Conservation (phyloP, 257 asterid species). For the Ligustrum vulgare region DNA sequence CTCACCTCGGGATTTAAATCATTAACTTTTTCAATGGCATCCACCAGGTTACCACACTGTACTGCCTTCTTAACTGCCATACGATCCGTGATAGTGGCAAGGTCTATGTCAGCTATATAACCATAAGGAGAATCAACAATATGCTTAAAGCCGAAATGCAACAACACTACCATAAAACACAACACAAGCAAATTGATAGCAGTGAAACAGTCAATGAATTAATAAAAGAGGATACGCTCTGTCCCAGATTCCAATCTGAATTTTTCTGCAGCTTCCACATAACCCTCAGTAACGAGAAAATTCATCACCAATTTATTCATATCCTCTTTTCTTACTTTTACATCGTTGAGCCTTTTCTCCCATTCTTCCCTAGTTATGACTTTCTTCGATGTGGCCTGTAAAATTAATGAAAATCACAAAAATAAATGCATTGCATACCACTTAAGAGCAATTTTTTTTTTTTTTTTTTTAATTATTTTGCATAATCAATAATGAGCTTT, state of each 20-base stretch:
- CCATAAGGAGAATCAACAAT: constrained; percentile 47
- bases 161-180: background rate
- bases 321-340: constrained; percentile 62
- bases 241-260: constrained; percentile 81
- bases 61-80: constrained; percentile 94
- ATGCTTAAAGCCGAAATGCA: background rate
- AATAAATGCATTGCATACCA: constrained; percentile 8
- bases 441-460: background rate
- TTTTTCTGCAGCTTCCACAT: constrained; percentile 81
- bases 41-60: constrained; percentile 83
- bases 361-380: constrained; percentile 73
- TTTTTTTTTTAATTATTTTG: background rate
- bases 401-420: constrained; percentile 22
- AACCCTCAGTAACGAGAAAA: constrained; percentile 81
- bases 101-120: constrained; percentile 80
- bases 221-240: constrained; percentile 62
- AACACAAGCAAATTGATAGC: background rate
- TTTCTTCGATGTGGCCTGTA: constrained; percentile 65
- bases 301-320: constrained; percentile 86
- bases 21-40: constrained; percentile 87
- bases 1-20: constrained; percentile 91
- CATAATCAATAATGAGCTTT: background rate
- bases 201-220: background rate
- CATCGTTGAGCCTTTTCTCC: constrained; percentile 68
- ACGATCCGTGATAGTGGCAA: constrained; percentile 78